Percentiles rank a stretch among this genome's conserved stretches.
Conservation (phyloP, 257 asterid species). For the Salvia miltiorrhiza region DNA sequence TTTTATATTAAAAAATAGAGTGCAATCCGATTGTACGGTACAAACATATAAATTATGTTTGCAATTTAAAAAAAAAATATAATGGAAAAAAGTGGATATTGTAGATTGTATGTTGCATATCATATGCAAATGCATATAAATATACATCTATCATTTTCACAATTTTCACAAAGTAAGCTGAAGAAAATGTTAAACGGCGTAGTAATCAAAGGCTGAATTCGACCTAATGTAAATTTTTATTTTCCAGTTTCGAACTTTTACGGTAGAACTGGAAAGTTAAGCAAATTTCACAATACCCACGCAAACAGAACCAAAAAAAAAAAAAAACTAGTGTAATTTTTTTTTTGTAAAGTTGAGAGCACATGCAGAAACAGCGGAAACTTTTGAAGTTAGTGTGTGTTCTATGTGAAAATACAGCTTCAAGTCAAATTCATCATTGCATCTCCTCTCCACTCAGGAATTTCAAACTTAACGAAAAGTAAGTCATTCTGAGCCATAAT, state of each 20-base stretch:
- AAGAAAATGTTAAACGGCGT: too few relatives aligned
- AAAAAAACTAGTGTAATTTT: background rate
- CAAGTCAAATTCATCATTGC: conserved; percentile 36
- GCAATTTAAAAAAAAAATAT: too few relatives aligned
- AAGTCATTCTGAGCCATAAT: conserved; percentile 5
- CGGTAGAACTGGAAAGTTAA: background rate
- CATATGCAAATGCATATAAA: too few relatives aligned
- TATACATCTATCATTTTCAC: too few relatives aligned
- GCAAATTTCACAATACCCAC: background rate
- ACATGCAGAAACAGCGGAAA: background rate
- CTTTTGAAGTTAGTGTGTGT: background rate
- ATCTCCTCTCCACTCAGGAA: conserved; percentile 28
- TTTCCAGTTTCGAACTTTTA: background rate
- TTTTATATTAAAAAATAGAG: too few relatives aligned
- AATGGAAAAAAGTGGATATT: too few relatives aligned
- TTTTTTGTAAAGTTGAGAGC: background rate
- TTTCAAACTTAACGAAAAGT: background rate
- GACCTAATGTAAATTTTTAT: background rate
- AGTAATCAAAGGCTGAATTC: too few relatives aligned
- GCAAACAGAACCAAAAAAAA: background rate
- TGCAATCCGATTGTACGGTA: too few relatives aligned
- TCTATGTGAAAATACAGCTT: background rate
- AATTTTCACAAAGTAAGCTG: too few relatives aligned
- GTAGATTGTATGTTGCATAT: too few relatives aligned
- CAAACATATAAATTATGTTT: too few relatives aligned